Evolutionary conservation across 2,329 filamentous ascomycete genomes (phyloP), one percentile per base, ranked within the genome.

Genomic region (Sclerotinia spermophila): DNA sequence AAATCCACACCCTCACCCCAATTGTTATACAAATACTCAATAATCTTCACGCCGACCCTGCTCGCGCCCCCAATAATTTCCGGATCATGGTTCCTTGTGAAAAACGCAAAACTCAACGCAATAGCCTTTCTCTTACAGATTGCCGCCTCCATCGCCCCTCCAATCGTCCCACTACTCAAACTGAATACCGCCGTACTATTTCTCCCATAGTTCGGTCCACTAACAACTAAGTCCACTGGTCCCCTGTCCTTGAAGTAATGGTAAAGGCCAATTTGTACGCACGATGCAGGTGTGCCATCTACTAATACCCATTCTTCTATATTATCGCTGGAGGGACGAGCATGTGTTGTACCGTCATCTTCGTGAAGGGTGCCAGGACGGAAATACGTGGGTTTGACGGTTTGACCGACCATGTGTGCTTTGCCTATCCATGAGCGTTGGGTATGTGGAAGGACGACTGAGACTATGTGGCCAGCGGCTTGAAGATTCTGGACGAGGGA

Each of bases 351-450:
- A 69, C 91, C 91, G 73, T 92, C 89, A 67, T 89, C 87, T 74
- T 87, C 80, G 74, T 86, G 83, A 1, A 90, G 82, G 3, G 86
- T 86, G 19, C 85, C 86, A 0, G 89, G 89, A 19, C 91, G 91
- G 83, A 94, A 97, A 83, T 97, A 97, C 40, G 88, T 86, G 13
- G 94, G 94, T 79, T 90, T 93, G 73, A 97, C 87, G 15, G 92
- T 92, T 80, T 95, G 91, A 70, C 94, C 94, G 77, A 98, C 94
- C 78, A 98, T 92, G 81, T 98, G 96, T 3, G 96, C 96, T 84
- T 99, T 99, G 77, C 94, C 94, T 78, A 99, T 98, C 96, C 96
- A 99, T 70, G 94, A 97, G 73, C 95, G 90, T 82, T 99, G 96
- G 10, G 90, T 90, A 80, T 97, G 89, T 2, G 96, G 96, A 21